Evolutionary conservation across 495 filamentous ascomycete genomes (phyloP), one percentile per base, ranked within the genome.

Genomic region (Aspergillus haitiensis): DNA sequence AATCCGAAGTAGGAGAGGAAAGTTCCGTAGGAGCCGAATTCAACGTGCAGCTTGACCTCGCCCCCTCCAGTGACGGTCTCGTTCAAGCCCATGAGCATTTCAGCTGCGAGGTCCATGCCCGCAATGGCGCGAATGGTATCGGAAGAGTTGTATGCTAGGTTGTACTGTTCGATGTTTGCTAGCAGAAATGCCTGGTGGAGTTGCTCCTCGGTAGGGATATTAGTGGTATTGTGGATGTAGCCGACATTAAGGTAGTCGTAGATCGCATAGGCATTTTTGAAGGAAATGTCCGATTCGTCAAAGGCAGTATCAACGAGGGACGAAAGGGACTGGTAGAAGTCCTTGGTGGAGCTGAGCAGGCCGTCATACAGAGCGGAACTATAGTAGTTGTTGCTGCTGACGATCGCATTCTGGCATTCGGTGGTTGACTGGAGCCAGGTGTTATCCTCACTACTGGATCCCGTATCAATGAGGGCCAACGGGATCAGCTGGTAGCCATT

Each of bases 301-400:
- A 89, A 88, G 5, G 84, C 81, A 35, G 68, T 63, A 67, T 86
- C 83, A 70, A 91, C 76, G 42, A 87, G 72, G 8, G 87, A 84
- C 11, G 82, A 68, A 34, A 93, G 63, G 32, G 72, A 77, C 65
- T 80, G 57, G 79, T 93, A 92, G 76, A 92, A 88, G 56, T 70
- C 75, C 63, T 73, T 64, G 60, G 88, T 92, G 56, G 77, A 76
- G 36, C 71, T 64, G 8, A 83, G 68, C 42, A 83, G 70, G 9
- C 64, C 64, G 31, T 72, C 68, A 71, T 91, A 91, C 33, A 86
- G 76, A 12, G 72, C 55, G 7, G 86, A 86, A n/a, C 55, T 64
- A 72, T 88, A 89, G 69, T 89, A 93, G 68, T 82, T 80, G 72
- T 91, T 85, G 52, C 86, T 89, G 76, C 86, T 90, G 56, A 82